Base-by-base conservation (phyloP, 2,329 filamentous ascomycete genomes). In the Microdochium trichocladiopsis region DNA sequence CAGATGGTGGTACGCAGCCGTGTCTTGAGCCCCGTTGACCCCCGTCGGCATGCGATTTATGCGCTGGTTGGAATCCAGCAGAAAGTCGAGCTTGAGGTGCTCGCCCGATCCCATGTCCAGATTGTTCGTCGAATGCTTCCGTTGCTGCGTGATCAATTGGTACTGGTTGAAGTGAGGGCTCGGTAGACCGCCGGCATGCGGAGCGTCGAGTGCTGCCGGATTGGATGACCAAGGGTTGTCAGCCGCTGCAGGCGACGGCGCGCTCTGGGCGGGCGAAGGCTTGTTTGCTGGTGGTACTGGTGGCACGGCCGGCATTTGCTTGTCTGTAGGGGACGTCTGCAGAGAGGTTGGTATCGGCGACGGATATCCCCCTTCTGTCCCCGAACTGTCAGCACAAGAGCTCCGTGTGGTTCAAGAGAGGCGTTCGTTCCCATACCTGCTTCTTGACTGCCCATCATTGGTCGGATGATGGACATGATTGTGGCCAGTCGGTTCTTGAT, bases 1-100 rank as follows among this genome's bases (percentile, higher is more conserved):
- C 9, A 75, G 57, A 52, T 77, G 74, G 14, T 69, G 69, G 53
- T 69, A 78, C 22, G 69, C 60, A 23, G 68, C 60, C 9, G 71
- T 67, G 56, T 79, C 76, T 53, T 76, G 75, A 6, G 71, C 68
- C 14, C 73, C 75, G 56, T 78, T 72, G 37, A 74, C 54, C 24
- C 77, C 75, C 49, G 74, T 77, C 43, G 75, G 74, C 50, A 80
- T 77, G 59, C 72, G 77, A 56, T 68, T 75, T 22, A 77, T 74
- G 52, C 77, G 78, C 49, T 82, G 78, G 6, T 78, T 75, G 31
- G 78, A 70, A 53, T 86, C 83, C 1, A 93, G 75, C 2, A 94
- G 73, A 58, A 91, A 92, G 53, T 84, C 86, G 28, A 94, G 79
- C 5, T 84, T 86, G 9, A 92, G 74, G 48, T 84, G 79, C 62